phyloP scores from a whole-genome alignment of 2,329 filamentous ascomycete genomes.

The Cladorrhinum sp. region DNA sequence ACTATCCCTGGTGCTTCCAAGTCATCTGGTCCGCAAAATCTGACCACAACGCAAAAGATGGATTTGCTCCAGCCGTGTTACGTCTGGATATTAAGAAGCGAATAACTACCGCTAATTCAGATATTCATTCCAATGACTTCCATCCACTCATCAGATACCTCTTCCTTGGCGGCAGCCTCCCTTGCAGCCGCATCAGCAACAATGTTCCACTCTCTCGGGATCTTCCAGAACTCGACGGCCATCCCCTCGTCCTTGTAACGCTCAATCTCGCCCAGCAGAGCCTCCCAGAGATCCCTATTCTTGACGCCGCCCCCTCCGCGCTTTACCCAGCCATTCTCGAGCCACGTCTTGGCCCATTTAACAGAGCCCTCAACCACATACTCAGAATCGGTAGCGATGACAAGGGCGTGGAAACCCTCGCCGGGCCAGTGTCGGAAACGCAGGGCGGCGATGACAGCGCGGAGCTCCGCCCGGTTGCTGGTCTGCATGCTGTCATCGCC shows the following conservation, averaged over 20 bases:
- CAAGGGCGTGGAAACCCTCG: conserved; percentile 1
- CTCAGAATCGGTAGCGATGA: conserved; percentile 4
- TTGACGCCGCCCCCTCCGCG: not conserved
- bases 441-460: conserved; percentile 9
- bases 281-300: conserved; percentile 10
- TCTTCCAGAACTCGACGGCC: conserved; percentile 3
- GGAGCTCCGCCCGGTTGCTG: conserved; percentile 7
- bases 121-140: too few species aligned
- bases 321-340: not conserved
- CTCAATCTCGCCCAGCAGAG: not conserved
- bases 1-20: too few species aligned
- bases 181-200: not conserved
- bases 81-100: too few species aligned
- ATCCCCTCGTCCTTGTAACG: not conserved
- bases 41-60: too few species aligned
- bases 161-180: not conserved
- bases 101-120: too few species aligned
- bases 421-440: not conserved
- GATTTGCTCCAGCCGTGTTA: too few species aligned
- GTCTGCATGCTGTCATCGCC: conserved; percentile 26
- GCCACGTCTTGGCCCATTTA: not conserved
- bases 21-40: too few species aligned
- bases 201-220: conserved; percentile 3
- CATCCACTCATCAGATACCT: too few species aligned
- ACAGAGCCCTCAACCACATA: conserved; percentile 9